phyloP scores from a whole-genome alignment of 139 green algal species.

The Tetraselmis striata region DNA sequence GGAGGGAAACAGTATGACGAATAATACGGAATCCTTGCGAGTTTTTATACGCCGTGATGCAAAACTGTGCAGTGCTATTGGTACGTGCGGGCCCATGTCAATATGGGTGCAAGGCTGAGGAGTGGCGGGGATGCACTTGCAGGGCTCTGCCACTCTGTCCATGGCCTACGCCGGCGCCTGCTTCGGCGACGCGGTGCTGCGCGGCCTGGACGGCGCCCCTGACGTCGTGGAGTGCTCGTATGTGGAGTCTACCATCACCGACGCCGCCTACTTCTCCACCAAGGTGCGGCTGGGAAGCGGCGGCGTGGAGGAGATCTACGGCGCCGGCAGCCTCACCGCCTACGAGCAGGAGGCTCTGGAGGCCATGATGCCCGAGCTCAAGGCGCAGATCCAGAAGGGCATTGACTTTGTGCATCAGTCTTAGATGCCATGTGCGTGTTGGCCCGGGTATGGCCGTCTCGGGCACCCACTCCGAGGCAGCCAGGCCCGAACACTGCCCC shows the following conservation, averaged over 20 bases:
- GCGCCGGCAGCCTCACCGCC: conserved; percentile 69
- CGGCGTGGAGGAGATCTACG: conserved; percentile 66
- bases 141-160: conserved; percentile 91
- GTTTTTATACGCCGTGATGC: too few species aligned
- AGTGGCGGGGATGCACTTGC: too few species aligned
- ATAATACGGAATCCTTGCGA: too few species aligned
- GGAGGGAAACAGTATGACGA: too few species aligned
- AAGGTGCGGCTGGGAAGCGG: conserved; percentile 77
- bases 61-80: too few species aligned
- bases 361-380: conserved; percentile 73
- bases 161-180: conserved; percentile 97
- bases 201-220: conserved; percentile 81
- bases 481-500: too few species aligned
- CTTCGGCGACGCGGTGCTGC: conserved; percentile 88
- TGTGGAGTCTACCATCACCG: conserved; percentile 73
- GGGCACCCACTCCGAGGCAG: too few species aligned
- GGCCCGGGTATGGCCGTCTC: too few species aligned
- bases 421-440: not conserved
- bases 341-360: conserved; percentile 85
- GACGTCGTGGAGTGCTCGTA: conserved; percentile 76
- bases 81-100: too few species aligned
- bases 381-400: conserved; percentile 82
- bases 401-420: conserved; percentile 62
- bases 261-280: conserved; percentile 86
- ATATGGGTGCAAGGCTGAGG: too few species aligned